These are phyloP conservation scores for Conticribra weissflogii DNA, from an alignment of 108 stramenopile species.

Conservation along the genomic window DNA sequence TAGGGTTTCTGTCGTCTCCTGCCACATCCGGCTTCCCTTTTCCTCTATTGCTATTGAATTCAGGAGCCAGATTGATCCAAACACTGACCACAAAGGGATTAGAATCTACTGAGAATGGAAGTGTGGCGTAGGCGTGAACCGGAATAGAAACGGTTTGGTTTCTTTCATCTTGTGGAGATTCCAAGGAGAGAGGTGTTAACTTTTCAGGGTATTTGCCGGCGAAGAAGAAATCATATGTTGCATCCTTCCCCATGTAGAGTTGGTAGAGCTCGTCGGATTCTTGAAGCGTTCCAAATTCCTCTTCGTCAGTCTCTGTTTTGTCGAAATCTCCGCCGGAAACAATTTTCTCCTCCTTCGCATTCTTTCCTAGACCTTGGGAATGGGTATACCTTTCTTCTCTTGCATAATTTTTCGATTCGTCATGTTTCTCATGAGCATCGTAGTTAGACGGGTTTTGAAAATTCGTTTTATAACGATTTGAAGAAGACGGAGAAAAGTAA, in stretches of 20 bases:
- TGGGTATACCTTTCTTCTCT: no score
- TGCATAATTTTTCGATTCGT: no score
- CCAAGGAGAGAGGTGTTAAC: neutral
- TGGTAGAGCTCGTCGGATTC: conserved; percentile 9
- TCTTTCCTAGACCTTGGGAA: no score
- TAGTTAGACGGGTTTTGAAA: no score
- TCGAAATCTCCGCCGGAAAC: no score
- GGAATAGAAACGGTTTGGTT: conserved; percentile 12
- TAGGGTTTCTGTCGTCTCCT: conserved; percentile 10
- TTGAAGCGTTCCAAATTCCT: neutral
- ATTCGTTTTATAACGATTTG: no score
- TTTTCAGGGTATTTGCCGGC: conserved; percentile 17
- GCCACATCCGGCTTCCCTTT: neutral
- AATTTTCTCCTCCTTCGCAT: neutral
- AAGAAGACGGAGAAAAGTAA: no score
- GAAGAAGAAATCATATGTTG: conserved; percentile 40
- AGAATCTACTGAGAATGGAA: conserved; percentile 32
- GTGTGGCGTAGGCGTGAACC: conserved; percentile 28
- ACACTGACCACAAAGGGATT: conserved; percentile 38
- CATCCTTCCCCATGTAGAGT: conserved; percentile 37
- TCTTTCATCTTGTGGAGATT: neutral
- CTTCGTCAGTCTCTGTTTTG: neutral
- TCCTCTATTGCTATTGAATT: neutral
- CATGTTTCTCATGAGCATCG: no score
- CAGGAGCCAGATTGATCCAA: conserved; percentile 32